Conservation (phyloP, 2,329 filamentous ascomycete genomes). For the Pseudogymnoascus sp. region DNA sequence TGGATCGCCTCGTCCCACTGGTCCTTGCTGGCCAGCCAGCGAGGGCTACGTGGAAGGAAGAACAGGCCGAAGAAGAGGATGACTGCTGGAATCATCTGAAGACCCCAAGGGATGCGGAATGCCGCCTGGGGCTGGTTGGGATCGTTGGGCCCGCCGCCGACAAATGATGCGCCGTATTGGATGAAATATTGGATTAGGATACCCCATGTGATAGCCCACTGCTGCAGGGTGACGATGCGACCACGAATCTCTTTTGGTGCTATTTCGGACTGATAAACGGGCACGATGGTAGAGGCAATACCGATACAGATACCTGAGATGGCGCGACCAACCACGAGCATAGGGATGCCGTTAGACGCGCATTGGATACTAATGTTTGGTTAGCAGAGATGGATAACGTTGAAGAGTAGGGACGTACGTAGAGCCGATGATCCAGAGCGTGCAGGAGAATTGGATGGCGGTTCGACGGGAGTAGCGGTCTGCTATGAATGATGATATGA, state of each 20-base stretch:
- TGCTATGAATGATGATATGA: constrained; percentile 47
- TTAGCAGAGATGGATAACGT: neutral
- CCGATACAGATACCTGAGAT: constrained; percentile 68
- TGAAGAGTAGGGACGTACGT: constrained; percentile 20
- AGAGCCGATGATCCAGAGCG: constrained; percentile 41
- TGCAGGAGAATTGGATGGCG: constrained; percentile 39
- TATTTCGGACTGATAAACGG: constrained; percentile 60
- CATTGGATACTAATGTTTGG: constrained; percentile 41
- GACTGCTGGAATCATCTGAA: constrained; percentile 49
- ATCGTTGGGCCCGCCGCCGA: constrained; percentile 43
- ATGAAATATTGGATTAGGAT: constrained; percentile 61
- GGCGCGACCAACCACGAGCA: constrained; percentile 63
- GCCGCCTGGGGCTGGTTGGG: constrained; percentile 42
- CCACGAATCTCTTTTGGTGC: constrained; percentile 51
- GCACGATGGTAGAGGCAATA: constrained; percentile 60
- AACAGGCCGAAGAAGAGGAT: constrained; percentile 48
- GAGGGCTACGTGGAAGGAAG: constrained; percentile 56
- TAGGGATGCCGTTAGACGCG: constrained; percentile 54
- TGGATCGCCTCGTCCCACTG: constrained; percentile 56
- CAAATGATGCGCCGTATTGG: constrained; percentile 52
- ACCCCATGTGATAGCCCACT: constrained; percentile 65
- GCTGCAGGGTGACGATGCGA: constrained; percentile 55
- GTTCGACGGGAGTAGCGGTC: constrained; percentile 42
- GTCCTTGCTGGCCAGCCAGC: constrained; percentile 62
- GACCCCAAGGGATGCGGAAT: constrained; percentile 54